Conservation (phyloP, 345 rosid species). For the Microthlaspi erraticum region DNA sequence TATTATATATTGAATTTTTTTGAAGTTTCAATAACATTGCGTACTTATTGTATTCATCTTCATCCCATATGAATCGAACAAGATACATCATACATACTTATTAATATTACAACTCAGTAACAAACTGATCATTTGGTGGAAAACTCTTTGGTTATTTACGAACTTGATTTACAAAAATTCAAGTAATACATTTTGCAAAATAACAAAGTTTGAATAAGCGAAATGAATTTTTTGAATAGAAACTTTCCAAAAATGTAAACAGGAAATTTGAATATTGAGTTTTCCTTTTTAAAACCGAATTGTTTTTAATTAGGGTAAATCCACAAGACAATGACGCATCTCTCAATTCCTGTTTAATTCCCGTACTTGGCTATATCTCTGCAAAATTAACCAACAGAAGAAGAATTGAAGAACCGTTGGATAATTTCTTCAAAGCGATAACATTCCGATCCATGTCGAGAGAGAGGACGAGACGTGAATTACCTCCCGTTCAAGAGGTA, state of each 20-base stretch:
- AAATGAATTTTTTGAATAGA: neutral
- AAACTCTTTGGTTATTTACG: no score
- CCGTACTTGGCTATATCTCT: neutral
- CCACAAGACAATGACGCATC: neutral
- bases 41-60: no score
- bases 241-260: neutral
- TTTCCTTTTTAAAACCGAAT: neutral
- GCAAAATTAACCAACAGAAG: neutral
- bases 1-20: no score
- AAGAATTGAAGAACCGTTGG: conserved; percentile 7
- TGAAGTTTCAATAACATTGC: no score
- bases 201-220: neutral
- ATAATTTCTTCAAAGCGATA: neutral
- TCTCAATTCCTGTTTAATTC: conserved; percentile 19
- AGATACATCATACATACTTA: no score
- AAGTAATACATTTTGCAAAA: neutral
- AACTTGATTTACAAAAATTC: no score
- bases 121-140: neutral
- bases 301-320: conserved; percentile 22
- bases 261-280: neutral
- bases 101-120: neutral
- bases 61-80: neutral
- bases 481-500: conserved; percentile 92
- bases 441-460: conserved; percentile 41
- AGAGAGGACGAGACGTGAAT: conserved; percentile 53